phyloP scores from a whole-genome alignment of 164 flowering plant genomes.

The Kingdonia uniflora region DNA sequence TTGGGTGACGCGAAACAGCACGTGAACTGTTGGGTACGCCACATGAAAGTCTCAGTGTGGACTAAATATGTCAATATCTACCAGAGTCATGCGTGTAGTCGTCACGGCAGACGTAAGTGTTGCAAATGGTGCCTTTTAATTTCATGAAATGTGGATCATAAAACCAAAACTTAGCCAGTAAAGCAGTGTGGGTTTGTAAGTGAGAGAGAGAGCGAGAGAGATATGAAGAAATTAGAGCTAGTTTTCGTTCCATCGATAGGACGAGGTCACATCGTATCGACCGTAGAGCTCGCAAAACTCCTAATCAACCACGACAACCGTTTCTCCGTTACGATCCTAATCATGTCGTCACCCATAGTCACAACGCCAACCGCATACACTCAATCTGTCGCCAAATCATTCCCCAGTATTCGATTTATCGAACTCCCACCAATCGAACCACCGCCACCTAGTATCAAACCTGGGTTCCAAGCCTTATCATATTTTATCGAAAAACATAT shows the following conservation, averaged over 20 bases:
- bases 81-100: too few species aligned
- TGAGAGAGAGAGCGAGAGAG: background rate
- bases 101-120: too few species aligned
- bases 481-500: too few species aligned
- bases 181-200: too few species aligned
- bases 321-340: slow-evolving; percentile 14
- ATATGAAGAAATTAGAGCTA: slow-evolving; percentile 4
- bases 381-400: background rate
- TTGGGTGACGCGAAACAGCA: too few species aligned
- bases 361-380: background rate
- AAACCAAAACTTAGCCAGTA: too few species aligned
- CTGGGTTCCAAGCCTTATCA: background rate
- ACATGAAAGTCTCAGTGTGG: too few species aligned
- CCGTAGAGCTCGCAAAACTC: slow-evolving; percentile 1
- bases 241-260: slow-evolving; percentile 6
- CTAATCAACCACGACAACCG: background rate
- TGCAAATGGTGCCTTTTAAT: too few species aligned
- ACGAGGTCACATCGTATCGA: slow-evolving; percentile 2
- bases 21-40: too few species aligned
- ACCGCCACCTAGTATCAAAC: background rate
- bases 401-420: slow-evolving; percentile 5
- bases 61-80: too few species aligned
- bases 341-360: background rate
- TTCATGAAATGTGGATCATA: too few species aligned
- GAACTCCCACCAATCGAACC: slow-evolving; percentile 8